Percentiles rank a stretch among this genome's conserved stretches.
phyloP scores from a whole-genome alignment of 1,139 yeast species.

The Debaryomyces singareniensis region DNA sequence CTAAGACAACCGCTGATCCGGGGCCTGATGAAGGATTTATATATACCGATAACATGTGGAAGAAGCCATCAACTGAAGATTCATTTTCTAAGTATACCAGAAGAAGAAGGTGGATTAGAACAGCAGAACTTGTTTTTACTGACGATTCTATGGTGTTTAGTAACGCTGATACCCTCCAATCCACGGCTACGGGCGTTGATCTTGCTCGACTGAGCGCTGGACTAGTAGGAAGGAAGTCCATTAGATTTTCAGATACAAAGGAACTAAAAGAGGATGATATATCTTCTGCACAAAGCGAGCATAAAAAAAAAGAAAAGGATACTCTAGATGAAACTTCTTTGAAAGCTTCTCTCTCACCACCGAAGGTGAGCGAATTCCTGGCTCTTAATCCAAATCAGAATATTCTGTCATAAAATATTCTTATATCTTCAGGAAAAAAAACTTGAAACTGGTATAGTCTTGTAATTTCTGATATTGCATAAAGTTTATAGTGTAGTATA shows the following conservation, averaged over 20 bases:
- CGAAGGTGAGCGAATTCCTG: too few species aligned
- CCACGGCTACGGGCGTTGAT: neutral
- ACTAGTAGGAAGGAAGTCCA: neutral
- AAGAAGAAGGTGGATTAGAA: constrained; percentile 91
- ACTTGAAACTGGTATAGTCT: too few species aligned
- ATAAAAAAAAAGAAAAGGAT: too few species aligned
- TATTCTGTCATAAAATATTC: too few species aligned
- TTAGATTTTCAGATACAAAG: neutral
- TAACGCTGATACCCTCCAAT: neutral
- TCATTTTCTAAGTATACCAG: constrained; percentile 87
- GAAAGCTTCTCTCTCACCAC: too few species aligned
- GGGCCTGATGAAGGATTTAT: constrained; percentile 77
- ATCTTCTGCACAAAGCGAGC: too few species aligned
- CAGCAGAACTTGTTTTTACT: constrained; percentile 72
- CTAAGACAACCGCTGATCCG: constrained; percentile 74
- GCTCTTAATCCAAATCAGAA: too few species aligned
- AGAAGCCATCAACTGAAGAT: constrained; percentile 82
- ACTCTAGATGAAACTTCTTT: too few species aligned
- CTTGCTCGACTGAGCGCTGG: neutral
- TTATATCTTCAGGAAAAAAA: too few species aligned
- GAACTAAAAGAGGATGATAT: too few species aligned
- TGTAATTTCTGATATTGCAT: too few species aligned
- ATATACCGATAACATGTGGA: constrained; percentile 91
- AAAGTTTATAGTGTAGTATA: too few species aligned
- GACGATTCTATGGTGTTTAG: constrained; percentile 1